Evolutionary conservation across 2,329 filamentous ascomycete genomes (phyloP), one percentile per base, ranked within the genome.

Genomic region (Fusarium xyrophilum): DNA sequence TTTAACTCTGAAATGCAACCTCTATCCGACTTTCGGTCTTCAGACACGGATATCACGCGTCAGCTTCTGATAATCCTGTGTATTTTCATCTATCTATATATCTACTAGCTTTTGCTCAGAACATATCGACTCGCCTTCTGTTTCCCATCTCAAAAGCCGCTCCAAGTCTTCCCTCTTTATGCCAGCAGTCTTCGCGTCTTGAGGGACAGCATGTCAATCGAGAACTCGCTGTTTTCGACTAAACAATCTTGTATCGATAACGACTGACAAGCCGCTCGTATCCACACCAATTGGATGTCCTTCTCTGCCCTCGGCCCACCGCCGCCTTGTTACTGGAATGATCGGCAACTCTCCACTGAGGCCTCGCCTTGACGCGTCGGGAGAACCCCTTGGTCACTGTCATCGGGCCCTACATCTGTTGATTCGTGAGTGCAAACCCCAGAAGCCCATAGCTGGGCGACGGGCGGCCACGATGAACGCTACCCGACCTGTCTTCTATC

Each of bases 11-110:
- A 25, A 25, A 25, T 7, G 3, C 8, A 21, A 23, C 8, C 38
- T 15, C 9, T 40, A 15, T 15, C 14, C 8, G 9, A 13, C 13
- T 4, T n/a, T n/a, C n/a, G n/a, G n/a, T n/a, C n/a, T n/a, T 7
- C 7, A 10, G 1, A 0, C 9, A 23, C 9, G 9, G 5, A 11
- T 6, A 40, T 23, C 14, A 5, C 3, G 2, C 3, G 8, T 6
- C 13, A 15, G n/a, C 38, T 39, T 39, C n/a, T 3, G 23, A 3
- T 8, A 39, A 11, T 15, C n/a, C n/a, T 21, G 6, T 8, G 7
- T 23, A 23, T 23, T 23, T 19, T 40, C 4, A 6, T 23, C 13
- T 14, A 21, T 10, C 13, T 23, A 0, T 23, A 23, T 39, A 5
- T 40, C n/a, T 11, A 4, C 14, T 4, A 40, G 13, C 13, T 15